Evolutionary conservation across 305 asterid genomes (phyloP).

Genomic region (Coffea humblotiana): DNA sequence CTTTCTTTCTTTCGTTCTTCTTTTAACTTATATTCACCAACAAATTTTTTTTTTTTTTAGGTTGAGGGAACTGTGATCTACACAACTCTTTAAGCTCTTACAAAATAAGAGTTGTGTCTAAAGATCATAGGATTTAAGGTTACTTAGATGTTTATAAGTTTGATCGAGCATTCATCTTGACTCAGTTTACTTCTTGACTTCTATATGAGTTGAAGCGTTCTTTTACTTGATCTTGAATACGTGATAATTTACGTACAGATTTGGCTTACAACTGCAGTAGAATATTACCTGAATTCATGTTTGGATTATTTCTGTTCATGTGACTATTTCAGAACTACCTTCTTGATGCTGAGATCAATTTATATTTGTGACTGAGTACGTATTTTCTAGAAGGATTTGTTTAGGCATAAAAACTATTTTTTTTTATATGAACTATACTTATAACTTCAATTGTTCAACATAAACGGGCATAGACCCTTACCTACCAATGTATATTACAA

Average conservation of each 20-base stretch:
- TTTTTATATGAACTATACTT: neutral
- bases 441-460: neutral
- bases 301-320: neutral
- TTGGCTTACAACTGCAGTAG: neutral
- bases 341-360: neutral
- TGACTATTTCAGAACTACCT: neutral
- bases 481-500: too few relatives aligned
- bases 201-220: neutral
- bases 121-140: too few relatives aligned
- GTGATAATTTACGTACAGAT: neutral
- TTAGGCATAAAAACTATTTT: too few relatives aligned
- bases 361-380: neutral
- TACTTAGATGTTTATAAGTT: too few relatives aligned
- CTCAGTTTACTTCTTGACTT: neutral
- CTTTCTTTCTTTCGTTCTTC: too few relatives aligned
- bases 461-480: neutral
- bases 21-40: too few relatives aligned
- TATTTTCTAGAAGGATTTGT: neutral
- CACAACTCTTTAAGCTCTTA: neutral
- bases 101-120: too few relatives aligned
- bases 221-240: too few relatives aligned
- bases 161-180: neutral
- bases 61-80: neutral
- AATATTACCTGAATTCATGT: neutral
- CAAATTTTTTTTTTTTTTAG: too few relatives aligned